phyloP scores from a whole-genome alignment of 2,329 filamentous ascomycete species.

The Fusarium dlaminii region DNA sequence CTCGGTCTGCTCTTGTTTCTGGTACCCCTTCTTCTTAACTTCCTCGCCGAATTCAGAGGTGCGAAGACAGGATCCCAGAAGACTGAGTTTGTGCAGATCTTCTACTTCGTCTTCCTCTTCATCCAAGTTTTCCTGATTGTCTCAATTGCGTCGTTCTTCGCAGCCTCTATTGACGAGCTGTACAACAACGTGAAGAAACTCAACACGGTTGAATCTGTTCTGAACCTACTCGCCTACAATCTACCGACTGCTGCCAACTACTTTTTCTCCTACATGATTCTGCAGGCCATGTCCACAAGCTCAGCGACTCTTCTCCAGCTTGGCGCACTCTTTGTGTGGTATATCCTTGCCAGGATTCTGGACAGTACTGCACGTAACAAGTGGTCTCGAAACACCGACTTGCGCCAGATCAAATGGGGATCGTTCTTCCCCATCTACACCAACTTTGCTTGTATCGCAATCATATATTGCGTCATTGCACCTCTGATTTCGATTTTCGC shows the following conservation, averaged over 20 bases:
- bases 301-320: constrained; percentile 89
- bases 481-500: constrained; percentile 94
- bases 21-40: constrained; percentile 80
- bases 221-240: constrained; percentile 77
- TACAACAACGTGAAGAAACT: constrained; percentile 55
- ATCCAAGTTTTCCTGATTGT: constrained; percentile 95
- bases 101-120: constrained; percentile 94
- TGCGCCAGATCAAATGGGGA: constrained; percentile 87
- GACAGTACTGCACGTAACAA: constrained; percentile 86
- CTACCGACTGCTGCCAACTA: constrained; percentile 92
- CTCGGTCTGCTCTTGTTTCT: constrained; percentile 82
- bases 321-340: constrained; percentile 81
- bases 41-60: constrained; percentile 78
- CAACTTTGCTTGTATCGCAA: constrained; percentile 90
- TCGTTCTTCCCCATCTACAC: constrained; percentile 96
- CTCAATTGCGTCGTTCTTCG: constrained; percentile 80
- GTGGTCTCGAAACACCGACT: constrained; percentile 82
- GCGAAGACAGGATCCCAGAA: constrained; percentile 83
- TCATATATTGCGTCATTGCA: constrained; percentile 89
- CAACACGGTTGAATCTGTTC: constrained; percentile 70
- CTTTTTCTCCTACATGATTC: constrained; percentile 98
- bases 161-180: constrained; percentile 70
- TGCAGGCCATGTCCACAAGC: constrained; percentile 91
- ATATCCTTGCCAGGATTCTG: constrained; percentile 79
- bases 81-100: constrained; percentile 86